A percentile compares a stretch with the other conserved stretches of the same genome.
Conservation (phyloP, 768 basidiomycete species). For the Hebeloma cylindrosporum region DNA sequence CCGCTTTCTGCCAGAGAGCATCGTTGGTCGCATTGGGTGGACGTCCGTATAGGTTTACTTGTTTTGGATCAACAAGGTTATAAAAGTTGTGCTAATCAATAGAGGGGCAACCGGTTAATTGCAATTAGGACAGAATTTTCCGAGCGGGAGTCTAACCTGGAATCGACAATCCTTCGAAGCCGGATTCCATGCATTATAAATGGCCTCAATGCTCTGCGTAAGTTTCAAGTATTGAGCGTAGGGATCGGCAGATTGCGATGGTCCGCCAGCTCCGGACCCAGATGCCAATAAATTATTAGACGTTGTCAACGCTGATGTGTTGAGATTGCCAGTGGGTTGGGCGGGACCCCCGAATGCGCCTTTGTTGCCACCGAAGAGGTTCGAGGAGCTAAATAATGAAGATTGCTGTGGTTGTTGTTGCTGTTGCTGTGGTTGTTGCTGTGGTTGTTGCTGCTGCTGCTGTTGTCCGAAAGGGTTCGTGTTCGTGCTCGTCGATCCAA, state of each 20-base stretch:
- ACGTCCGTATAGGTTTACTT: slow-evolving; percentile 65
- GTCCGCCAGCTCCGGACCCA: slow-evolving; percentile 32
- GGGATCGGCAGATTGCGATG: slow-evolving; percentile 56
- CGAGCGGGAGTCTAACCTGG: slow-evolving; percentile 51
- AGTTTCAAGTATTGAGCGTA: slow-evolving; percentile 57
- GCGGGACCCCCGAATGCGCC: slow-evolving; percentile 29
- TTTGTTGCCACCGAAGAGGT: slow-evolving; percentile 25
- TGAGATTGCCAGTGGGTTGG: slow-evolving; percentile 22
- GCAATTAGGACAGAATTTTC: not conserved
- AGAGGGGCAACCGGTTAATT: slow-evolving; percentile 1
- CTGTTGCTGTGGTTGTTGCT: slow-evolving; percentile 26
- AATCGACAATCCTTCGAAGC: slow-evolving; percentile 70
- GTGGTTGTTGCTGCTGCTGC: slow-evolving; percentile 22
- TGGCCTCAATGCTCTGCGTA: slow-evolving; percentile 57
- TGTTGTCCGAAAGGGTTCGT: slow-evolving; percentile 8
- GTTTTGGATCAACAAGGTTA: slow-evolving; percentile 73
- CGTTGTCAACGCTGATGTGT: slow-evolving; percentile 32
- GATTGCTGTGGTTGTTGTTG: slow-evolving; percentile 29
- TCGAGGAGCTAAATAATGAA: slow-evolving; percentile 32
- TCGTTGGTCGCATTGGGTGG: slow-evolving; percentile 75
- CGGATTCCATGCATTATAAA: slow-evolving; percentile 74
- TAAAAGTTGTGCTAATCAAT: slow-evolving; percentile 72
- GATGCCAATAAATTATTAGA: slow-evolving; percentile 38
- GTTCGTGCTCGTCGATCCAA: slow-evolving; percentile 23
- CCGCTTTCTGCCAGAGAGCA: slow-evolving; percentile 73